Base-by-base conservation (phyloP, 805 yeast genomes). In the Saturnispora sanitii region DNA sequence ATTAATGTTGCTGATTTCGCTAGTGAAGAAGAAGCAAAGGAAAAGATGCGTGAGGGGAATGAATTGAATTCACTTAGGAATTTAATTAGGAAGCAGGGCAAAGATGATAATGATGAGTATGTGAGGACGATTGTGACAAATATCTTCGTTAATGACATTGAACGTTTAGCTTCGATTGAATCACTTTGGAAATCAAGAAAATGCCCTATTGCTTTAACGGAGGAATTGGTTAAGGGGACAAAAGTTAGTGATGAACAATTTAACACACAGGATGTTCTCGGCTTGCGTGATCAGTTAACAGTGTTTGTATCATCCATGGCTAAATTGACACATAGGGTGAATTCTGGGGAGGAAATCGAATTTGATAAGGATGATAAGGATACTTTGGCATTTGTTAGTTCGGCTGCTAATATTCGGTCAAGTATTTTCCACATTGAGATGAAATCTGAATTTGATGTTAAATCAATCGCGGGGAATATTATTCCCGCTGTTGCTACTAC, bases 401-500 rank as follows among this genome's bases (percentile, higher is more conserved):
- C 96, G 0, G 77, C 95, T 1, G 77, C 96, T 0, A 86, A 87
- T 52, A 66, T 88, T 36, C 69, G 96, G 48, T 79, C 90, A 0
- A 54, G 53, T 37, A 70, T 83, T 2, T 90, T 88, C 55, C 66
- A 69, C 19, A 87, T 88, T 42, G 82, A 78, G 26, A 49, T 66
- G 38, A 80, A 82, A 55, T 70, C 92, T 3, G 79, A 83, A 45
- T 92, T 94, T 55, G 95, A 86, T 45, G 75, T 83, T 46, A 92
- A 92, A 57, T 94, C 83, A 53, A 87, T 90, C 48, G 98, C 98
- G 0, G 99, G 99, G 5, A 92, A 90, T 59, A 92, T 92, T 52
- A 92, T 92, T 31, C 98, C 99, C 0, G 98, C 98, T 0, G 88
- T 94, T 50, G 97, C 98, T 5, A 92, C 98, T 2, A 90, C 96